Base-by-base conservation (phyloP, 805 yeast genomes). In the Zygosaccharomyces siamensis region DNA sequence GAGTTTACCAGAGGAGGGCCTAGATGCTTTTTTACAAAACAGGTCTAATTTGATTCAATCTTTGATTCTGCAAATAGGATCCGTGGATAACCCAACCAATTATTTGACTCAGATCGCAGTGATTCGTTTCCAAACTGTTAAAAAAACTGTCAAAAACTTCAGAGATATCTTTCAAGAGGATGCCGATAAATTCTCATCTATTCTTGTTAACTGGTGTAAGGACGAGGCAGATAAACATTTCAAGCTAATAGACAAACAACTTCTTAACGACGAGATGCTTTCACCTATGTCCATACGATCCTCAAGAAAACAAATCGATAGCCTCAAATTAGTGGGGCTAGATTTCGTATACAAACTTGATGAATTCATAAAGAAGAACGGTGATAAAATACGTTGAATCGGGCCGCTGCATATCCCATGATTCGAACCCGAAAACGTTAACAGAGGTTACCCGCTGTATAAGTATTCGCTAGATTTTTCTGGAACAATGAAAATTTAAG, bases 181-280 rank as follows among this genome's bases (percentile, higher is more conserved):
- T 12, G 68, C 59, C 10, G 60, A 62, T 35, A 57, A 66, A 37
- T 66, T 66, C 33, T 73, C 78, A 44, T 73, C 84, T 7, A 78
- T 84, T 55, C 73, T 89, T 14, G 83, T 88, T n/a, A 80, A 82
- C 52, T 89, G 96, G 96, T 78, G 84, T 30, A 78, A 79, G 48
- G 75, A 75, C 10, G 84, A 83, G 62, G 77, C 86, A 28, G 77
- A 78, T 36, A 71, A 72, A 42, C 84, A 85, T 54, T 79, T 81
- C 27, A 69, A 71, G 14, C 66, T 81, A 5, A 77, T 89, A 56
- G 78, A 80, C 42, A 79, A 85, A 48, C 90, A 86, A 56, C 67
- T 90, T 23, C 72, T 80, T 41, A 87, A 84, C 20, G 79, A 86
- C 11, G 74, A 79, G 41, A 70, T 77, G 39, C 70, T 72, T 6